These are phyloP conservation scores for Cystobasidium slooffiae DNA, from an alignment of 1,284 basidiomycete species.

Conservation along the genomic window DNA sequence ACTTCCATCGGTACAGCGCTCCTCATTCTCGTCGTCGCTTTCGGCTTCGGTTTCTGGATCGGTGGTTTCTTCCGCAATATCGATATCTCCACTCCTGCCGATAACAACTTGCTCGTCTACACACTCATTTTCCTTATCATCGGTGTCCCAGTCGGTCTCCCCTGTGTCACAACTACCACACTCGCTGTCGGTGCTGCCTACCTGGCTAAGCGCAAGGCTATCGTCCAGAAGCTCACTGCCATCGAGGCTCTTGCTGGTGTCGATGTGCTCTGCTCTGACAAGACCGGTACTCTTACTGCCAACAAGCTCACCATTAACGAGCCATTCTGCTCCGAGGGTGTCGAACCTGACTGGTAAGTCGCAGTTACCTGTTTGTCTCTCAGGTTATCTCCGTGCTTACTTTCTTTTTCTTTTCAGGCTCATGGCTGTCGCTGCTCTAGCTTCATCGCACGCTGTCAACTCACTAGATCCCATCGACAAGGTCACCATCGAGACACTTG, in stretches of 20 bases:
- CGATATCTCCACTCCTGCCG: conserved; percentile 61
- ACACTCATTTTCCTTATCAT: conserved; percentile 62
- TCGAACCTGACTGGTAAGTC: conserved; percentile 59
- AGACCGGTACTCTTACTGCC: conserved; percentile 65
- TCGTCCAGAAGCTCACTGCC: conserved; percentile 67
- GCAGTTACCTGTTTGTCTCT: conserved; percentile 8
- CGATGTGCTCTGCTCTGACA: conserved; percentile 65
- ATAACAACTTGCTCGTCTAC: conserved; percentile 64
- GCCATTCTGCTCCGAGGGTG: conserved; percentile 60
- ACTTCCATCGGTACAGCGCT: conserved; percentile 62
- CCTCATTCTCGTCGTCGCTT: conserved; percentile 63
- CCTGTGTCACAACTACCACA: conserved; percentile 63
- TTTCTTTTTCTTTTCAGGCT: conserved; percentile 41
- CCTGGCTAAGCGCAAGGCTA: conserved; percentile 64
- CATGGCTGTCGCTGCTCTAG: conserved; percentile 64
- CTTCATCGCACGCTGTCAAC: conserved; percentile 65
- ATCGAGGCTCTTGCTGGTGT: conserved; percentile 66
- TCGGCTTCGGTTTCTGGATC: conserved; percentile 58
- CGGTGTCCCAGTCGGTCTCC: conserved; percentile 65
- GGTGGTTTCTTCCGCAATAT: conserved; percentile 56
- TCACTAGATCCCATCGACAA: conserved; percentile 65
- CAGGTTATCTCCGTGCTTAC: not conserved
- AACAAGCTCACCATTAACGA: conserved; percentile 66
- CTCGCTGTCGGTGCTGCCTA: conserved; percentile 65
- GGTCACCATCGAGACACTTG: conserved; percentile 63